Evolutionary conservation across 768 basidiomycete genomes (phyloP).

Genomic region (Mycena haematopus): DNA sequence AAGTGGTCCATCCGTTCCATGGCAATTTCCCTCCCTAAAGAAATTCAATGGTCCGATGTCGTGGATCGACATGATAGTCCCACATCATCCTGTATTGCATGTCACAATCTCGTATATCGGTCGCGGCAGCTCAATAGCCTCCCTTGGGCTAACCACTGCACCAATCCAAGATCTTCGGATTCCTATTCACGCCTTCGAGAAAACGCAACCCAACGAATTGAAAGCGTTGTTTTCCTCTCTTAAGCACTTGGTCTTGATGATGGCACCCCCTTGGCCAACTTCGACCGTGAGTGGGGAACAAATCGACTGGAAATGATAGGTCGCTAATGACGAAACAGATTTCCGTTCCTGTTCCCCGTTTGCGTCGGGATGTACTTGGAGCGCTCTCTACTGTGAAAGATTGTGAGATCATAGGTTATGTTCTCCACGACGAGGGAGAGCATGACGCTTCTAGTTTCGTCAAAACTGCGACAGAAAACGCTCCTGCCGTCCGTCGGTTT

Average conservation of each 20-base stretch:
- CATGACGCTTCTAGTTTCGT: neutral
- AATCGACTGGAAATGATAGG: too few relatives aligned
- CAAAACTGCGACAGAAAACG: neutral
- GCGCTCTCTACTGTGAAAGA: neutral
- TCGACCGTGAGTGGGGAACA: neutral
- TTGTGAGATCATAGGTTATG: neutral
- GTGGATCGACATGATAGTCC: slow-evolving; percentile 17
- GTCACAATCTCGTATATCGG: slow-evolving; percentile 1
- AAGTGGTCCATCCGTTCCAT: neutral
- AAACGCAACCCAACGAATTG: neutral
- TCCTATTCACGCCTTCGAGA: slow-evolving; percentile 1
- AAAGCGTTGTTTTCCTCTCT: slow-evolving; percentile 4
- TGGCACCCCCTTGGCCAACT: neutral
- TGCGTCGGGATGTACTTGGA: slow-evolving; percentile 3
- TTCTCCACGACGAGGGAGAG: neutral
- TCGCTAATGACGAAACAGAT: neutral
- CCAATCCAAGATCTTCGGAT: slow-evolving; percentile 15
- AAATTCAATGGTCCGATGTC: slow-evolving; percentile 21
- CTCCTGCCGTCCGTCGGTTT: slow-evolving; percentile 6
- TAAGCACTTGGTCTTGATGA: neutral
- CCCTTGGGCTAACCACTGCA: slow-evolving; percentile 6
- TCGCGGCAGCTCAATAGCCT: neutral
- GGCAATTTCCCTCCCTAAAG: slow-evolving; percentile 12
- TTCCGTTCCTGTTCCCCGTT: neutral
- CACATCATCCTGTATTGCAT: slow-evolving; percentile 11